phyloP scores from a whole-genome alignment of 176 grass and related monocot genomes.

The Eleusine indica region DNA sequence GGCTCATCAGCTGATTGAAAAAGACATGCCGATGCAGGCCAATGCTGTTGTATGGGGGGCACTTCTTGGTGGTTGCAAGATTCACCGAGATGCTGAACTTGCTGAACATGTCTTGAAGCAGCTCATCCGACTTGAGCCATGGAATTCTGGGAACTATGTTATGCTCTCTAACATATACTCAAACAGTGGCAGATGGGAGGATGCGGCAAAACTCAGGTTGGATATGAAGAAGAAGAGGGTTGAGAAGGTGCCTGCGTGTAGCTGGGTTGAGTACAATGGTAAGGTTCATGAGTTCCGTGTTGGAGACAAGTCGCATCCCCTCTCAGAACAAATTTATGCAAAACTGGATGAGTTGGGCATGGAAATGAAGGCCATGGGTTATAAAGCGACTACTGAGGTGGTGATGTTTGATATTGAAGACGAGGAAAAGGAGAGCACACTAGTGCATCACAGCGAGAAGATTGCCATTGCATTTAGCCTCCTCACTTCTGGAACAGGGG shows the following conservation, averaged over 20 bases:
- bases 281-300: conserved; percentile 62
- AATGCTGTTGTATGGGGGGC: conserved; percentile 70
- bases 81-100: conserved; percentile 41
- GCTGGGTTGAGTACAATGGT: conserved; percentile 67
- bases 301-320: conserved; percentile 61
- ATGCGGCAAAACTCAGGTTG: conserved; percentile 58
- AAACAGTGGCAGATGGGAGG: conserved; percentile 59
- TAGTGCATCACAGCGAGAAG: conserved; percentile 70
- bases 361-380: conserved; percentile 63
- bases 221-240: conserved; percentile 58
- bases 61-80: conserved; percentile 71
- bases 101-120: conserved; percentile 63
- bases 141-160: conserved; percentile 70
- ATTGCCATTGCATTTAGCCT: conserved; percentile 69
- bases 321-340: conserved; percentile 47
- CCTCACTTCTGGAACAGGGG: conserved; percentile 39
- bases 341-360: conserved; percentile 60
- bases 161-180: conserved; percentile 76
- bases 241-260: conserved; percentile 57
- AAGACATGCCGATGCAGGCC: conserved; percentile 63
- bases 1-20: conserved; percentile 52
- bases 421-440: conserved; percentile 66
- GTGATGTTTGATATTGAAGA: conserved; percentile 77
- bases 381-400: conserved; percentile 61
- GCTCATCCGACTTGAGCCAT: conserved; percentile 61